Evolutionary conservation across 2,329 filamentous ascomycete species (phyloP).

Genomic region (Escovopsis sp.): DNA sequence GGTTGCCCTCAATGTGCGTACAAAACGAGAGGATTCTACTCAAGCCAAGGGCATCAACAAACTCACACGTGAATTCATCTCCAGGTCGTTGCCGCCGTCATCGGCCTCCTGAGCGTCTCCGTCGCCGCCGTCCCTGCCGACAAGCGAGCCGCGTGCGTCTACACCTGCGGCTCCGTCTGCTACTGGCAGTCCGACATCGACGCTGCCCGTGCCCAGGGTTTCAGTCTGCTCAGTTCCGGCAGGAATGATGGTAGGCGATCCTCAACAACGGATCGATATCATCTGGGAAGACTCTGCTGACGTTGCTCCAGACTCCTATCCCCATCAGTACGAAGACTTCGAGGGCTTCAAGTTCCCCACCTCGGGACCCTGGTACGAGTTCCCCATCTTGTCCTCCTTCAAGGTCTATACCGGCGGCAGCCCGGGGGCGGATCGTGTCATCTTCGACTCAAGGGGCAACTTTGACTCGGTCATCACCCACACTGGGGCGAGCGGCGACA

Average conservation of each 20-base stretch:
- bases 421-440: conserved; percentile 53
- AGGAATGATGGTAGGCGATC: background rate
- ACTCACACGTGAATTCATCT: background rate
- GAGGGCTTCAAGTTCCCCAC: conserved; percentile 23
- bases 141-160: conserved; percentile 2
- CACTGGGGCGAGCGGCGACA: conserved; percentile 51
- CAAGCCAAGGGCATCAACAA: fast-evolving
- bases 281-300: background rate
- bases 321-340: conserved; percentile 25
- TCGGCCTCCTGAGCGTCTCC: conserved; percentile 4
- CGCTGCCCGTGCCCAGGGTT: conserved; percentile 2
- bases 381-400: conserved; percentile 20
- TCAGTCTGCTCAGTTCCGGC: conserved; percentile 1
- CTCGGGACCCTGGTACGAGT: conserved; percentile 24
- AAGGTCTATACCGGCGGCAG: conserved; percentile 21
- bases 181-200: conserved; percentile 6
- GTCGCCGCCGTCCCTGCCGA: conserved; percentile 1
- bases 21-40: too few relatives aligned
- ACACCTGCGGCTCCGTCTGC: conserved; percentile 3
- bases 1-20: conserved; percentile 4
- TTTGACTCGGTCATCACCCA: conserved; percentile 55
- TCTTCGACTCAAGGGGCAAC: conserved; percentile 37
- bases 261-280: background rate
- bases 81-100: conserved; percentile 2
- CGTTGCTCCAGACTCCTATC: conserved; percentile 13